Evolutionary conservation across 371 early-diverging fungal genomes (phyloP).

Genomic region (Saksenaea oblongispora): DNA sequence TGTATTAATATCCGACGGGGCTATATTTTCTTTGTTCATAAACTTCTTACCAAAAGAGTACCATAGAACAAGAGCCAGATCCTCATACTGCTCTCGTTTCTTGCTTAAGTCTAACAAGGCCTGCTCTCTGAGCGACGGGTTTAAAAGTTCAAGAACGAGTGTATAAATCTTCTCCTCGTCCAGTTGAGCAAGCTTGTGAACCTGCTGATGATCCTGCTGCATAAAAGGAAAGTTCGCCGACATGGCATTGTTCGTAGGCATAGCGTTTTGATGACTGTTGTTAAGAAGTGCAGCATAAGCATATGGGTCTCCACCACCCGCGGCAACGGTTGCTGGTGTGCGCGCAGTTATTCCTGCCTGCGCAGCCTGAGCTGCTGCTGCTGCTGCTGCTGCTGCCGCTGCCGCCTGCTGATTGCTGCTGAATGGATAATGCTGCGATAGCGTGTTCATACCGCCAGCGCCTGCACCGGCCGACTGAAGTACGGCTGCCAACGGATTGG

Average conservation of each 20-base stretch:
- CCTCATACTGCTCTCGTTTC: constrained; percentile 91
- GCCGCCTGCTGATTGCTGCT: constrained; percentile 23
- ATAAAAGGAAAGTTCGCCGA: constrained; percentile 19
- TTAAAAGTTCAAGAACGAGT: constrained; percentile 84
- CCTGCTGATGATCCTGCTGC: constrained; percentile 36
- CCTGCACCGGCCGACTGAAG: constrained; percentile 28
- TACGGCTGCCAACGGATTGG: constrained; percentile 26
- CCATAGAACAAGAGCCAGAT: constrained; percentile 95
- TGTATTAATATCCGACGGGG: not conserved
- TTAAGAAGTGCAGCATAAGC: constrained; percentile 20
- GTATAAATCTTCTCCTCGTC: constrained; percentile 85
- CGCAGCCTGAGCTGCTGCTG: constrained; percentile 28
- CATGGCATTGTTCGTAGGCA: constrained; percentile 9
- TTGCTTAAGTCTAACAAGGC: constrained; percentile 92
- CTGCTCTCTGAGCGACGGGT: constrained; percentile 80
- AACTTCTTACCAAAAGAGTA: constrained; percentile 82
- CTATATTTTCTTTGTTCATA: not conserved
- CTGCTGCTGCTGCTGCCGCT: constrained; percentile 13
- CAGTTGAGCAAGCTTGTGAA: constrained; percentile 50
- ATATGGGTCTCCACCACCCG: constrained; percentile 13
- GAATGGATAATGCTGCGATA: constrained; percentile 38
- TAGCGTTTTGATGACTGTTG: constrained; percentile 12
- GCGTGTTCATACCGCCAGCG: constrained; percentile 25
- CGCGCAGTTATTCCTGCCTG: constrained; percentile 11
- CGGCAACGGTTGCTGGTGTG: constrained; percentile 8